phyloP scores from a whole-genome alignment of 1,284 basidiomycete species.

The Papiliotrema flavescens region DNA sequence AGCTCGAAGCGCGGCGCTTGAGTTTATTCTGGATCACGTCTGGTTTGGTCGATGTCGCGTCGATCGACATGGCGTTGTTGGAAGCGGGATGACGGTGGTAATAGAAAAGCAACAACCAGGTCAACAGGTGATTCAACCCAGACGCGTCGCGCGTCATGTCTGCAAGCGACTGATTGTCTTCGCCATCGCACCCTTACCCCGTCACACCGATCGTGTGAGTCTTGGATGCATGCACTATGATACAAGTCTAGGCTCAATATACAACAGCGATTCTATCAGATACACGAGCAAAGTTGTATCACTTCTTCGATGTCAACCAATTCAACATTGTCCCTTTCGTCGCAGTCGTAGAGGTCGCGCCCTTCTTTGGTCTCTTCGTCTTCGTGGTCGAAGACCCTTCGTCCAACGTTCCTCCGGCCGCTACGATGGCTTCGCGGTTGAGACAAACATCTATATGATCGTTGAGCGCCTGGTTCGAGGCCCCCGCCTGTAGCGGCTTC shows the following conservation, averaged over 20 bases:
- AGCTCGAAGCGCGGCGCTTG: not conserved
- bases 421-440: constrained; percentile 34
- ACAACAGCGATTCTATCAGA: no score
- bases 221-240: no score
- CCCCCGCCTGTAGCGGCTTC: constrained; percentile 23
- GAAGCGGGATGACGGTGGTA: no score
- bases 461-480: constrained; percentile 42
- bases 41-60: no score
- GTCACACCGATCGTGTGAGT: no score
- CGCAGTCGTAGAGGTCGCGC: not conserved
- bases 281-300: no score
- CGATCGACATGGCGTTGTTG: no score
- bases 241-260: no score
- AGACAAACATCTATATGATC: constrained; percentile 47
- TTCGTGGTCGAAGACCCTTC: not conserved
- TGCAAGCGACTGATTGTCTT: not conserved
- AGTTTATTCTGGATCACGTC: not conserved
- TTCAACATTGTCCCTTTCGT: constrained; percentile 15
- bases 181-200: not conserved
- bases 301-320: constrained; percentile 13
- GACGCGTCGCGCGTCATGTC: not conserved
- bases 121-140: not conserved
- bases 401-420: constrained; percentile 11
- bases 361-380: constrained; percentile 16
- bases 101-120: not conserved